Evolutionary conservation across 495 filamentous ascomycete species (phyloP).

Genomic region (Entonaema liquescens): DNA sequence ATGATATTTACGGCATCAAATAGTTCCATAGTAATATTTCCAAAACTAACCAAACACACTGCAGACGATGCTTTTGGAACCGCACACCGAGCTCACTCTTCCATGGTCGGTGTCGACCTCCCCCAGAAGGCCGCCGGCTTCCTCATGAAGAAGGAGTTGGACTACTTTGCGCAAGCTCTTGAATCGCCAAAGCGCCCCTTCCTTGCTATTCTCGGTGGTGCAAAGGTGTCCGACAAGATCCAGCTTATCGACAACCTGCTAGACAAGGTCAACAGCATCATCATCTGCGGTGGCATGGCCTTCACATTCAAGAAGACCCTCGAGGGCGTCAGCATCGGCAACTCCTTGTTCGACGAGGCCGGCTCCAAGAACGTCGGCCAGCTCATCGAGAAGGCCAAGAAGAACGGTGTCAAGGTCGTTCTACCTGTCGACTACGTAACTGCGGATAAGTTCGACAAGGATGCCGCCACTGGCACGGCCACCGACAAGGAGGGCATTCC

Average conservation of each 20-base stretch:
- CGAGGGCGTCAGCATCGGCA: conserved; percentile 87
- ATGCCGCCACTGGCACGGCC: conserved; percentile 82
- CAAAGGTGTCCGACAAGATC: conserved; percentile 99
- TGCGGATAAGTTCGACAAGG: conserved; percentile 89
- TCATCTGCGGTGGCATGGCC: conserved; percentile 98
- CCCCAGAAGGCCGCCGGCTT: conserved; percentile 96
- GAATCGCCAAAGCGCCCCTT: conserved; percentile 94
- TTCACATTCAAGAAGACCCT: conserved; percentile 99
- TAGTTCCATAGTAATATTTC: not conserved
- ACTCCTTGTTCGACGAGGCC: conserved; percentile 91
- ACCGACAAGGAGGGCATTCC: conserved; percentile 91
- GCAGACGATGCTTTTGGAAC: conserved; percentile 98
- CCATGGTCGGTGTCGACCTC: conserved; percentile 96
- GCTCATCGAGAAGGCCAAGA: conserved; percentile 94
- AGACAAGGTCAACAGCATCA: conserved; percentile 93
- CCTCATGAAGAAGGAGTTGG: conserved; percentile 99
- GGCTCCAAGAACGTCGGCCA: conserved; percentile 91
- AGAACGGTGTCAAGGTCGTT: conserved; percentile 92
- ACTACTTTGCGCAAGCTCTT: conserved; percentile 98
- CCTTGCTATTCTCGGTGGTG: conserved; percentile 96
- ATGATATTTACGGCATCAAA: not conserved
- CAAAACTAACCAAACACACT: conserved; percentile 8
- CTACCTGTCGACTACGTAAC: conserved; percentile 95
- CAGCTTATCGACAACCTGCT: conserved; percentile 99
- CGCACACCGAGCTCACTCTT: conserved; percentile 96